Conservation (phyloP, 2,329 filamentous ascomycete genomes). For the Claviceps quebecensis region DNA sequence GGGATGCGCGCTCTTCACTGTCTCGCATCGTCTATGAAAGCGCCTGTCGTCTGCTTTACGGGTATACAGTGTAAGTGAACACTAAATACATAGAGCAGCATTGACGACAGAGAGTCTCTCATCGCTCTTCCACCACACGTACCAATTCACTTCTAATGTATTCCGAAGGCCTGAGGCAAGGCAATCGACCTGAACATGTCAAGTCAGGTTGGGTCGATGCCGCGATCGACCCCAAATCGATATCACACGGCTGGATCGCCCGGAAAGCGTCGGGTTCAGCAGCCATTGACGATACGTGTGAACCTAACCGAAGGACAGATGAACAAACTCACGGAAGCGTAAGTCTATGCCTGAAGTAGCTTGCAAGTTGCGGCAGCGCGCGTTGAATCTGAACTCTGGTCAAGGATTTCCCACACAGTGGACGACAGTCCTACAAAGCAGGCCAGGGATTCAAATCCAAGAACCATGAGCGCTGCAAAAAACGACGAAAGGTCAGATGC, state of each 20-base stretch:
- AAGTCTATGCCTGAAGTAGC: conserved; percentile 9
- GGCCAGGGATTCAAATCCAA: conserved; percentile 4
- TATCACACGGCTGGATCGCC: conserved; percentile 17
- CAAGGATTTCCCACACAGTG: conserved; percentile 21
- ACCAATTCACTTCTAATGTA: neutral
- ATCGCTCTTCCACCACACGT: neutral
- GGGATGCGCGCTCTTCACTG: too few species aligned
- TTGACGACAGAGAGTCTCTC: neutral
- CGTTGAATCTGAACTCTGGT: neutral
- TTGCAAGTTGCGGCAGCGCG: neutral
- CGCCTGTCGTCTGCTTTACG: too few species aligned
- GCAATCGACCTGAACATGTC: neutral
- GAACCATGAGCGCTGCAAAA: neutral
- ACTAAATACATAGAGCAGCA: too few species aligned
- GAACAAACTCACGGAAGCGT: conserved; percentile 33
- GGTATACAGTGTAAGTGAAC: too few species aligned
- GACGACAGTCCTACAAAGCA: conserved; percentile 13
- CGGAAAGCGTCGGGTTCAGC: conserved; percentile 18
- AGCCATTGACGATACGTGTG: conserved; percentile 31
- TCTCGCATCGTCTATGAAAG: too few species aligned
- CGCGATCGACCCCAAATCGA: conserved; percentile 12
- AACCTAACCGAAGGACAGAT: conserved; percentile 35
- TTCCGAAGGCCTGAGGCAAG: neutral
- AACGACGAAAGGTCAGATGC: neutral
- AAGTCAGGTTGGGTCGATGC: neutral